phyloP scores from a whole-genome alignment of 805 yeast species.

The Myxozyma neotropica region DNA sequence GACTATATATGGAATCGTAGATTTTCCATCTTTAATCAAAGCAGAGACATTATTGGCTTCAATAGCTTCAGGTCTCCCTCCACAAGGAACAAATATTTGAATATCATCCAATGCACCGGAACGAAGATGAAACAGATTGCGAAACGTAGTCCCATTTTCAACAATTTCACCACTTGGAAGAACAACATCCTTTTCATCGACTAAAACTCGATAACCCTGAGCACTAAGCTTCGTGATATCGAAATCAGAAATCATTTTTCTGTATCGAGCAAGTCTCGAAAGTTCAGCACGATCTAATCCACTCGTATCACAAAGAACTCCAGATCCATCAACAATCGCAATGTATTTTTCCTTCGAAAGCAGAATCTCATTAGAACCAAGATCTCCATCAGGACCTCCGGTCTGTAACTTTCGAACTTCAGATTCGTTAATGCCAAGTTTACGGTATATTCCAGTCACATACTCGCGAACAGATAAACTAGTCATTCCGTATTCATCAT shows the following conservation, averaged over 20 bases:
- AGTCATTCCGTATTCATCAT: conserved; percentile 98
- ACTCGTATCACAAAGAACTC: conserved; percentile 88
- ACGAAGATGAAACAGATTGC: conserved; percentile 86
- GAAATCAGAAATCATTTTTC: conserved; percentile 72
- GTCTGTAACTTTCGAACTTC: conserved; percentile 83
- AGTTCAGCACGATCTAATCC: conserved; percentile 85
- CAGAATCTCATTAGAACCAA: conserved; percentile 93
- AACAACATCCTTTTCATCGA: conserved; percentile 77
- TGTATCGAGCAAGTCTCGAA: conserved; percentile 70
- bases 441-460: conserved; percentile 83
- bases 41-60: conserved; percentile 77
- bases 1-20: conserved; percentile 81
- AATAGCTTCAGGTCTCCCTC: conserved; percentile 97
- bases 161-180: conserved; percentile 78
- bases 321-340: conserved; percentile 92
- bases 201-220: conserved; percentile 78
- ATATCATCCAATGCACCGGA: conserved; percentile 65
- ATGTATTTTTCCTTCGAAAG: conserved; percentile 84
- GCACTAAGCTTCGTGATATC: conserved; percentile 67
- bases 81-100: conserved; percentile 94
- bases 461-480: conserved; percentile 90
- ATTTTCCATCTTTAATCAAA: conserved; percentile 76
- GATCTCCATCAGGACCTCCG: conserved; percentile 99
- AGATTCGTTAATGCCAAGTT: conserved; percentile 61
- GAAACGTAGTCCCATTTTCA: conserved; percentile 82